Conservation (phyloP, 208 protist species). For the Endotrypanum monterogeii region DNA sequence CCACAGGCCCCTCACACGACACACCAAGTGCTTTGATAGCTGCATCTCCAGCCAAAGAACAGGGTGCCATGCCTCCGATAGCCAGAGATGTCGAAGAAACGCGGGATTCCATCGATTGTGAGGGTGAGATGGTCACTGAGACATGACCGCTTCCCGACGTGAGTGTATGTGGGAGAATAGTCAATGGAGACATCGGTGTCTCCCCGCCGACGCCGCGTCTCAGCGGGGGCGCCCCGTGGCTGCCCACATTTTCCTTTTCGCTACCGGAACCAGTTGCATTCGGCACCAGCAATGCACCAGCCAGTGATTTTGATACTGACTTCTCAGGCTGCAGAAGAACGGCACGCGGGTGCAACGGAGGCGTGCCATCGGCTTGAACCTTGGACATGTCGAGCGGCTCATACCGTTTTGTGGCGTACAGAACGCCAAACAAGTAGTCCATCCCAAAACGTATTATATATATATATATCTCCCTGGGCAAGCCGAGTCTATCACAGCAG, state of each 20-base stretch:
- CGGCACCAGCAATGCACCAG: neutral
- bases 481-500: neutral
- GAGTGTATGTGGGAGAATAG: neutral
- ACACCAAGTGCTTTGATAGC: neutral
- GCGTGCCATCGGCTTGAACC: neutral
- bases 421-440: conserved; percentile 45
- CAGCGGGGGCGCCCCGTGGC: neutral
- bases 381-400: conserved; percentile 31
- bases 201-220: neutral
- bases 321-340: neutral
- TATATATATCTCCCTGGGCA: neutral
- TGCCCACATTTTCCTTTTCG: neutral
- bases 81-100: conserved; percentile 1
- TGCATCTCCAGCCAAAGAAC: neutral
- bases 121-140: neutral
- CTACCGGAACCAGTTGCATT: neutral
- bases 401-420: conserved; percentile 47
- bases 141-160: neutral
- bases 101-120: neutral
- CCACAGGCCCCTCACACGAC: conserved; percentile 6
- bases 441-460: no score
- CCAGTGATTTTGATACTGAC: neutral
- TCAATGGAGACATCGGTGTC: neutral
- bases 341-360: neutral
- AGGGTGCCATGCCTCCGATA: conserved; percentile 7